Evolutionary conservation across 1,284 basidiomycete species (phyloP).

Genomic region (Volvariella surrecta): DNA sequence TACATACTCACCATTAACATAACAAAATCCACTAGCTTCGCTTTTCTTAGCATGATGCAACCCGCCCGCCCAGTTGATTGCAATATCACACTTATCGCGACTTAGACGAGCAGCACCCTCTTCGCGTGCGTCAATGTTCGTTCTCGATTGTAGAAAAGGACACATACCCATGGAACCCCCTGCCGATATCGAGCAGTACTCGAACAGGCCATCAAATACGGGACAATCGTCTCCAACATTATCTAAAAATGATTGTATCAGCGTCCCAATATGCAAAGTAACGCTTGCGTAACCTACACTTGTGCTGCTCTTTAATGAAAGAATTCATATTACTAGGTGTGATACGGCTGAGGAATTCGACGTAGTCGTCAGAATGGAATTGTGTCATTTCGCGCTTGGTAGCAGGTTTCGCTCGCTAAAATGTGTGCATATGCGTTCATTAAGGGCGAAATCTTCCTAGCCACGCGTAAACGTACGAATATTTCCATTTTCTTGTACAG

Average conservation of each 20-base stretch:
- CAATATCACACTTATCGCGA: slow-evolving; percentile 97
- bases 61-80: slow-evolving; percentile 98
- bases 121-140: slow-evolving; percentile 20
- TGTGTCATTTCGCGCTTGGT: slow-evolving; percentile 96
- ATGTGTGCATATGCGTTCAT: neutral
- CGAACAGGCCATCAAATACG: slow-evolving; percentile 96
- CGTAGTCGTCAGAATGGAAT: slow-evolving; percentile 98
- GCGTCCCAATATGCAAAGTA: neutral
- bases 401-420: slow-evolving; percentile 94
- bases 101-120: slow-evolving; percentile 96
- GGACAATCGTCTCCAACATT: slow-evolving; percentile 86
- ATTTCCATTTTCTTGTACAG: slow-evolving; percentile 98
- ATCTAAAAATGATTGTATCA: slow-evolving; percentile 19
- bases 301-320: slow-evolving; percentile 92
- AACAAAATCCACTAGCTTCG: slow-evolving; percentile 98
- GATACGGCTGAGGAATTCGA: slow-evolving; percentile 86
- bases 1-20: slow-evolving; percentile 76
- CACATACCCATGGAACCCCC: slow-evolving; percentile 94
- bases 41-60: slow-evolving; percentile 98
- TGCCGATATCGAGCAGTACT: slow-evolving; percentile 97
- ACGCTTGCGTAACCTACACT: slow-evolving; percentile 53
- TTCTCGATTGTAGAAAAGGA: neutral
- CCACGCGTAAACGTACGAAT: slow-evolving; percentile 53
- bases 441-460: no score
- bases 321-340: slow-evolving; percentile 81